Percentiles rank a stretch among this genome's conserved stretches.
phyloP scores from a whole-genome alignment of 306 rosid genomes.

The Rubus idaeus region DNA sequence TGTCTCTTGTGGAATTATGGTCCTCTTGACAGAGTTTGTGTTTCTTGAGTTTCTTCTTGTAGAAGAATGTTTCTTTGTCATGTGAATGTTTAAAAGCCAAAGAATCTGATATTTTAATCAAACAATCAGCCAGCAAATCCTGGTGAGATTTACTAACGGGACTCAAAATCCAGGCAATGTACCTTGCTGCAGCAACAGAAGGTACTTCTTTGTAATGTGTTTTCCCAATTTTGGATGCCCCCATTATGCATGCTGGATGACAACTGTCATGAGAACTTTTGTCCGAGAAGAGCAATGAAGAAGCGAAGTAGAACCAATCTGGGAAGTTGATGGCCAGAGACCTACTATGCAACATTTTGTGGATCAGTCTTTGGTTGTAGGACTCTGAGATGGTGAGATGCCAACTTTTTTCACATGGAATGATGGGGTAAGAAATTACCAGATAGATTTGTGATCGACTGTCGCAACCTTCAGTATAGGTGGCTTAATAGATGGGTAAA shows the following conservation, averaged over 20 bases:
- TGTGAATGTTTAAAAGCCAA: conserved; percentile 13
- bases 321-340: conserved; percentile 46
- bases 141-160: conserved; percentile 28
- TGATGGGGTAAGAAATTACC: conserved; percentile 34
- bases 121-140: conserved; percentile 28
- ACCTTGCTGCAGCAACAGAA: conserved; percentile 32
- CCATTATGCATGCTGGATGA: conserved; percentile 13
- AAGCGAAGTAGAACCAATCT: conserved; percentile 42
- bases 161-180: conserved; percentile 41
- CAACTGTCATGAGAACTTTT: conserved; percentile 13
- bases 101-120: conserved; percentile 30
- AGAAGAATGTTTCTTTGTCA: conserved; percentile 23
- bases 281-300: conserved; percentile 33
- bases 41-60: conserved; percentile 34
- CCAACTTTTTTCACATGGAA: conserved; percentile 17
- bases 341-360: conserved; percentile 31
- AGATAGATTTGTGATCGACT: conserved; percentile 37
- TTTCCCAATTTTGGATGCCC: conserved; percentile 13
- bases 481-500: conserved; percentile 9
- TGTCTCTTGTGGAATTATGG: conserved; percentile 2
- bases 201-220: conserved; percentile 14
- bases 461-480: conserved; percentile 13
- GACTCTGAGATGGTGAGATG: conserved; percentile 16
- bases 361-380: conserved; percentile 8
- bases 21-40: conserved; percentile 22